phyloP scores from a whole-genome alignment of 2,329 filamentous ascomycete species.

The Rugonectria rugulosa region DNA sequence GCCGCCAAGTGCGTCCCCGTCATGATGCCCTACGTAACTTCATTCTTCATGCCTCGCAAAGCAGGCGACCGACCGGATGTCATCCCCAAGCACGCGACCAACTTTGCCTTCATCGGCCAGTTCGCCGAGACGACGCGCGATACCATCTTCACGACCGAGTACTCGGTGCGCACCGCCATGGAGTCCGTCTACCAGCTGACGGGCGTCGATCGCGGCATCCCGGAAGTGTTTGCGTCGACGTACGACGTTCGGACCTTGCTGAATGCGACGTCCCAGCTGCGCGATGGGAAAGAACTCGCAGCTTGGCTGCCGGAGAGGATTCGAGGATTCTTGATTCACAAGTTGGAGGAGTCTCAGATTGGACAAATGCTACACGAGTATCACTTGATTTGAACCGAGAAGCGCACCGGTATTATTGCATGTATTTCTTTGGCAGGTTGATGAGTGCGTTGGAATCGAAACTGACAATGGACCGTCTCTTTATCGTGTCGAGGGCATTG shows the following conservation, averaged over 20 bases:
- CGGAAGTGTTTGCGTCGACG: slow-evolving; percentile 25
- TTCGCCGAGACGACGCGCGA: slow-evolving; percentile 27
- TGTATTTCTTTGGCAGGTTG: too few relatives aligned
- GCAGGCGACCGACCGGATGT: slow-evolving; percentile 20
- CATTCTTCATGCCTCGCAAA: slow-evolving; percentile 25
- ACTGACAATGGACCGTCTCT: too few relatives aligned
- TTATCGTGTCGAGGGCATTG: too few relatives aligned
- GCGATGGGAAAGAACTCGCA: slow-evolving; percentile 20
- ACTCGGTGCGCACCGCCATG: slow-evolving; percentile 47
- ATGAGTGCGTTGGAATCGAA: too few relatives aligned
- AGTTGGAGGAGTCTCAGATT: slow-evolving; percentile 20
- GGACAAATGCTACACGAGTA: slow-evolving; percentile 21
- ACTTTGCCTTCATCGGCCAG: slow-evolving; percentile 27
- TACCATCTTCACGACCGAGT: slow-evolving; percentile 40
- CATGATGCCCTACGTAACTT: slow-evolving; percentile 26
- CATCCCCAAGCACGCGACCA: slow-evolving; percentile 5
- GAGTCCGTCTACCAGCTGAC: slow-evolving; percentile 43
- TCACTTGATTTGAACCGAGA: slow-evolving; percentile 17
- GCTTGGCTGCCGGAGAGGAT: slow-evolving; percentile 21
- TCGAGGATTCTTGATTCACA: slow-evolving; percentile 7
- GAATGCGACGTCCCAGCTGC: slow-evolving; percentile 11
- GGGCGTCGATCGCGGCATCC: slow-evolving; percentile 17
- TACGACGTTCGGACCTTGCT: slow-evolving; percentile 19
- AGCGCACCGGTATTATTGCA: too few relatives aligned
- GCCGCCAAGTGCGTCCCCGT: slow-evolving; percentile 21